Percentiles rank a stretch among this genome's conserved stretches.
Conservation (phyloP, 202 grass and related monocot species). For the Eragrostis tef region DNA sequence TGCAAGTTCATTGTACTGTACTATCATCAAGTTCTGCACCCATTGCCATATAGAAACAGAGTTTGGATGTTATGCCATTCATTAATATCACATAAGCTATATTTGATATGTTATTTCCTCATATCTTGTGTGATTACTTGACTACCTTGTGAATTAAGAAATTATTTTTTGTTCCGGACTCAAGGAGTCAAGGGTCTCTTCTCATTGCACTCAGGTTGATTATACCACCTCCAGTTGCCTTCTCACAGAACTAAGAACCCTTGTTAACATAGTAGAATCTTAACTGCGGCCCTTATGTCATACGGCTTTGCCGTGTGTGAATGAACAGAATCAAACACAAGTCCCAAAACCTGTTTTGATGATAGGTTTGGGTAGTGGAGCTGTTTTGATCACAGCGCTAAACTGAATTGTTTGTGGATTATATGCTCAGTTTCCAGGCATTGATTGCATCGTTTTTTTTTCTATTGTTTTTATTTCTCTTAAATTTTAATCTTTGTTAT, state of each 20-base stretch:
- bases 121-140: not conserved
- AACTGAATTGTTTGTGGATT: not conserved
- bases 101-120: slow-evolving; percentile 4
- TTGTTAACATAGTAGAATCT: not conserved
- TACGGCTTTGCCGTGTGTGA: not conserved
- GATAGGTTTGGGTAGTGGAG: not conserved
- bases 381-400: not conserved
- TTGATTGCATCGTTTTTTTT: not conserved
- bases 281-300: not conserved
- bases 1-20: no score
- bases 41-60: not conserved
- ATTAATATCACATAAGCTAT: not conserved
- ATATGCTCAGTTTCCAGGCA: not conserved
- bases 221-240: not conserved
- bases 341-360: slow-evolving; percentile 1
- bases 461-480: not conserved
- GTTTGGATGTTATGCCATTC: not conserved
- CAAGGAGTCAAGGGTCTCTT: not conserved
- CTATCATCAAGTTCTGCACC: not conserved
- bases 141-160: not conserved
- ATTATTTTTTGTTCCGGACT: no score
- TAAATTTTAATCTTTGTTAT: slow-evolving; percentile 21
- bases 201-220: not conserved
- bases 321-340: not conserved
- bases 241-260: not conserved